Evolutionary conservation across 306 rosid species (phyloP), one percentile per base, ranked within the genome.

Genomic region (Dalbergia cultrata): DNA sequence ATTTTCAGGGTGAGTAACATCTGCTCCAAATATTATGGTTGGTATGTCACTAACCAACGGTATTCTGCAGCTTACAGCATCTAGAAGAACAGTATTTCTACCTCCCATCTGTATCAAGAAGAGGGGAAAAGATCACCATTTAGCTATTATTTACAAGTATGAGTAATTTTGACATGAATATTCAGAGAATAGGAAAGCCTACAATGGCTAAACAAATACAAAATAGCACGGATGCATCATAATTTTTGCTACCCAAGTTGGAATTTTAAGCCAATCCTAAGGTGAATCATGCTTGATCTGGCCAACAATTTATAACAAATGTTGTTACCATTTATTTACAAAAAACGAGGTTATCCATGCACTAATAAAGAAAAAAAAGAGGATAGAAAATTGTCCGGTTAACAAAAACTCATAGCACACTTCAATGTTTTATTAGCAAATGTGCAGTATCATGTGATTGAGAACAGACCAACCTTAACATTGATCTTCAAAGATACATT

Each of bases 41-140:
- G 98, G 98, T 61, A 94, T 92, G 80, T 94, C 98, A 74, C 97
- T 90, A 56, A 94, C 98, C 76, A 94, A 84, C 39, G 98, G 98
- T 82, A 94, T 94, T 85, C 92, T 92, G 89, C 95, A 92, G 92
- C 98, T 94, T 41, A 94, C 85, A 66, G 98, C 98, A 70, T 94
- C 98, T 69, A 94, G 86, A 81, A 94, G 98, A 84, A 94, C 98
- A 17, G 98, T 94, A 80, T 94, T 94, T 89, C 97, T 89, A 68
- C 98, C 98, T 68, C 98, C 98, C 98, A 94, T 92, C 98, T 94
- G 90, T 78, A 82, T 62, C 71, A 76, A 44, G 65, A 74, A 66
- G 18, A 45, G 13, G 16, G 59, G 5, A 61, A 60, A 65, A 37
- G 16, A 57, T 49, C 58, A 74, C 62, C 47, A 71, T 31, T 19